These are phyloP conservation scores for Coniochaeta ligniaria DNA, from an alignment of 2,329 filamentous ascomycete species.

Conservation along the genomic window DNA sequence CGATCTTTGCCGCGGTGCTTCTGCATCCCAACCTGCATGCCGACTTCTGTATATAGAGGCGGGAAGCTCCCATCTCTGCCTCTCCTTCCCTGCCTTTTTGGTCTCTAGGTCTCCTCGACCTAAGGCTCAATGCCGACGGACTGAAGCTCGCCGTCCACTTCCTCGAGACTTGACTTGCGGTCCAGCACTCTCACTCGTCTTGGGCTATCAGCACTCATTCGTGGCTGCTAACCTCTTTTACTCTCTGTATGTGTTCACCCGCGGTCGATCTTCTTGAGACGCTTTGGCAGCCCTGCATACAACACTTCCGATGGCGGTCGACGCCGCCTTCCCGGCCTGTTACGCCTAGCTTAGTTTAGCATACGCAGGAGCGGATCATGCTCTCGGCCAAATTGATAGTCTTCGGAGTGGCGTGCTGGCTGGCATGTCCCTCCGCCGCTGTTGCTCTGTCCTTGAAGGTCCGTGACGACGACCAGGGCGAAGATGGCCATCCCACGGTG, in stretches of 20 bases:
- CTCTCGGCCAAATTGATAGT: conserved; percentile 10
- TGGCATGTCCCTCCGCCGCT: conserved; percentile 4
- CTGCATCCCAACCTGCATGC: conserved; percentile 5
- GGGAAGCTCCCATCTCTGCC: conserved; percentile 5
- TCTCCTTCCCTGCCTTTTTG: not conserved
- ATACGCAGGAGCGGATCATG: conserved; percentile 5
- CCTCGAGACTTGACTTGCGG: not conserved
- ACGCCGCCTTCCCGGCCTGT: not conserved
- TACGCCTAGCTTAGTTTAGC: not conserved
- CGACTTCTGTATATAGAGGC: conserved; percentile 6
- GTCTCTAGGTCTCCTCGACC: conserved; percentile 3
- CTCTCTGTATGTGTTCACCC: conserved; percentile 2
- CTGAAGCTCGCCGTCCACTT: conserved; percentile 1
- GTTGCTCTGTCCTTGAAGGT: conserved; percentile 3
- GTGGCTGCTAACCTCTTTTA: not conserved
- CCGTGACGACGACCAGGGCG: conserved; percentile 2
- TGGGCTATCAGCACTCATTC: not conserved
- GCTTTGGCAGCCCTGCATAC: not conserved
- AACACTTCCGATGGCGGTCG: not conserved
- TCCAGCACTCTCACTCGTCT: not conserved
- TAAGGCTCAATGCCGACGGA: conserved; percentile 5
- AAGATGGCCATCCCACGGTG: not conserved
- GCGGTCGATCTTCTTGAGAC: not conserved
- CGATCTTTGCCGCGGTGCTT: not conserved
- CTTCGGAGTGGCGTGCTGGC: conserved; percentile 6